Percentiles rank a stretch among this genome's conserved stretches.
Conservation (phyloP, 441 rosid species). For the Pelargonium fulgidum region DNA sequence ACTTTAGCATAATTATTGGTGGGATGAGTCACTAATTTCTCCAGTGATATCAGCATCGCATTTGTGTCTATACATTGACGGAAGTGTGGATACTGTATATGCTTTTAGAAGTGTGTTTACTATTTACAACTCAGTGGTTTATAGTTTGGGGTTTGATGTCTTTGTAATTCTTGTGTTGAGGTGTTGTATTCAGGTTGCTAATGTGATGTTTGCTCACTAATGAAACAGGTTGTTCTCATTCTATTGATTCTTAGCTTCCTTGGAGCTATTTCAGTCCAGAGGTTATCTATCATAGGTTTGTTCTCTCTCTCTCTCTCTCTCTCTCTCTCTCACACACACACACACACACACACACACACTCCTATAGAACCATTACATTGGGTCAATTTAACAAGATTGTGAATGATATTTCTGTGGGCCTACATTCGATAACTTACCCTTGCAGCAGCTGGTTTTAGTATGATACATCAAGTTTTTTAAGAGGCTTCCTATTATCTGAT, state of each 20-base stretch:
- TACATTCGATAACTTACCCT: neutral
- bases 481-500: neutral
- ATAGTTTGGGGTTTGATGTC: neutral
- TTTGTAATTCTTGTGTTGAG: neutral
- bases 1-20: no score
- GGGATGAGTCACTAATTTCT: neutral
- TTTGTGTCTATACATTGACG: neutral
- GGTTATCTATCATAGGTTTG: conserved; percentile 53
- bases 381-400: neutral
- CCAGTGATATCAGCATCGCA: neutral
- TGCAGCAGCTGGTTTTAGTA: neutral
- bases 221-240: conserved; percentile 47
- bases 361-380: neutral
- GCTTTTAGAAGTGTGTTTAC: neutral
- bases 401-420: no score
- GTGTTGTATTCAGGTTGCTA: conserved; percentile 1
- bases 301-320: conserved; percentile 25
- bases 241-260: conserved; percentile 47
- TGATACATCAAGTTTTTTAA: neutral
- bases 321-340: neutral
- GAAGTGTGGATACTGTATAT: neutral
- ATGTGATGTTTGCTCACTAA: conserved; percentile 12
- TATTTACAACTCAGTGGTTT: neutral
- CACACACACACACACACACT: neutral
- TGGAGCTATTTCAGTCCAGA: conserved; percentile 58